These are phyloP conservation scores for Tylopilus felleus DNA, from an alignment of 768 basidiomycete genomes.

Conservation along the genomic window DNA sequence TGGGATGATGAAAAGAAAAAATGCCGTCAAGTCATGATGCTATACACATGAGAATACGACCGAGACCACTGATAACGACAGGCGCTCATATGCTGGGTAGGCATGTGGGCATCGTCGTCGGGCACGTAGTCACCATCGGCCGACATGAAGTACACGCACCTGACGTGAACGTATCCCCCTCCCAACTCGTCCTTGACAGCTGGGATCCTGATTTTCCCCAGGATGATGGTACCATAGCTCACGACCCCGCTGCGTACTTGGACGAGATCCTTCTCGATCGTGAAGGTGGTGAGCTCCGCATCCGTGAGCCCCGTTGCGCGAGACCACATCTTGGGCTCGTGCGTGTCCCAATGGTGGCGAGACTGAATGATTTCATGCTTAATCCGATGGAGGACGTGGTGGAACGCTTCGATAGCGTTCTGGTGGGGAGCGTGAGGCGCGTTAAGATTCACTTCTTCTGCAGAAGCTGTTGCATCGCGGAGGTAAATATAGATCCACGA, in stretches of 20 bases:
- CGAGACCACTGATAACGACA: constrained; percentile 5
- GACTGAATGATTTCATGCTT: constrained; percentile 65
- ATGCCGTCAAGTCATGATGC: constrained; percentile 11
- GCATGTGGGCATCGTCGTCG: constrained; percentile 2
- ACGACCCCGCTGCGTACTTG: constrained; percentile 52
- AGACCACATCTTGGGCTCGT: constrained; percentile 60
- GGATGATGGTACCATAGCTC: constrained; percentile 66
- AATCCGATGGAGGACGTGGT: constrained; percentile 49
- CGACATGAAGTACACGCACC: constrained; percentile 40
- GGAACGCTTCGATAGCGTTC: constrained; percentile 67
- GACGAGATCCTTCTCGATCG: constrained; percentile 43
- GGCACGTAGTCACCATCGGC: not conserved
- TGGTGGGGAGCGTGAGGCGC: constrained; percentile 54
- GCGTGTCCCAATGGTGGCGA: constrained; percentile 67
- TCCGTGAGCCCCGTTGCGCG: constrained; percentile 53
- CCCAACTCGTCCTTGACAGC: constrained; percentile 59
- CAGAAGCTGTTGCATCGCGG: constrained; percentile 44
- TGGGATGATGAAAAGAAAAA: constrained; percentile 1
- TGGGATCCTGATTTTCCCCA: constrained; percentile 75
- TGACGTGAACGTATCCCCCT: constrained; percentile 66
- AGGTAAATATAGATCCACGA: constrained; percentile 8
- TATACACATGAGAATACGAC: constrained; percentile 3
- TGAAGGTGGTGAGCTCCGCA: constrained; percentile 49
- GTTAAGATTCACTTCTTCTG: constrained; percentile 55
- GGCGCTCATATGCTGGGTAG: constrained; percentile 4